Percentiles rank a stretch among this genome's conserved stretches.
phyloP scores from a whole-genome alignment of 225 moss, liverwort and hornwort species.

The Polytrichum commune region DNA sequence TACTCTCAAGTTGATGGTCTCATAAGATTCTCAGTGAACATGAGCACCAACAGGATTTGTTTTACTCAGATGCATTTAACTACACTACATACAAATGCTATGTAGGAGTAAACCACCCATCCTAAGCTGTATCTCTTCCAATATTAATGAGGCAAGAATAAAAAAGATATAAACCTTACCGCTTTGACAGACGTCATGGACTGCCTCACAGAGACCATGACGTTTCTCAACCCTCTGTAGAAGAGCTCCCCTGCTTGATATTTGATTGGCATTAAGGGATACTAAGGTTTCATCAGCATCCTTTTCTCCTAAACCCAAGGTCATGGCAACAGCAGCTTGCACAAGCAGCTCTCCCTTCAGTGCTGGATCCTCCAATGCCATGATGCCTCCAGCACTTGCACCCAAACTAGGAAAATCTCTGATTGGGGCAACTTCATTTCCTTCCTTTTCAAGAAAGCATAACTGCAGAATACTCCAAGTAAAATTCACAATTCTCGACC shows the following conservation, averaged over 20 bases:
- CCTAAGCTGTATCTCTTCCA: too few species aligned
- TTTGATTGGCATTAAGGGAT: constrained; percentile 30
- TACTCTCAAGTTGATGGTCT: too few species aligned
- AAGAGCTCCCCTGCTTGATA: constrained; percentile 55
- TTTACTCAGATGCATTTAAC: too few species aligned
- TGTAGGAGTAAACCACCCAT: too few species aligned
- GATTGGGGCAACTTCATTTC: constrained; percentile 20
- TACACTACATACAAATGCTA: too few species aligned
- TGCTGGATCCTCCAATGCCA: constrained; percentile 42
- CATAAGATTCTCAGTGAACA: too few species aligned
- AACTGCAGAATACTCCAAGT: constrained; percentile 45
- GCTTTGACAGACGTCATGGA: constrained; percentile 61
- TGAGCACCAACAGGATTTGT: too few species aligned
- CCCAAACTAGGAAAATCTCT: constrained; percentile 52
- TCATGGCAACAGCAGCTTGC: constrained; percentile 74
- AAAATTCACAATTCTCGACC: constrained; percentile 37
- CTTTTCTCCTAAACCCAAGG: constrained; percentile 44
- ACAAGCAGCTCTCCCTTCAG: constrained; percentile 65
- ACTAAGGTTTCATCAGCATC: constrained; percentile 27
- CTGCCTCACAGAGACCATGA: constrained; percentile 53
- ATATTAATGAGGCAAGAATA: background rate
- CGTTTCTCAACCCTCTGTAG: constrained; percentile 59
- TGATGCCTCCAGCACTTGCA: constrained; percentile 26
- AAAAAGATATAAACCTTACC: constrained; percentile 40
- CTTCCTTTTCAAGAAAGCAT: constrained; percentile 51